Percentiles rank a stretch among this genome's conserved stretches.
Conservation (phyloP, 169 alveolate genomes). For the Babesia divergens region DNA sequence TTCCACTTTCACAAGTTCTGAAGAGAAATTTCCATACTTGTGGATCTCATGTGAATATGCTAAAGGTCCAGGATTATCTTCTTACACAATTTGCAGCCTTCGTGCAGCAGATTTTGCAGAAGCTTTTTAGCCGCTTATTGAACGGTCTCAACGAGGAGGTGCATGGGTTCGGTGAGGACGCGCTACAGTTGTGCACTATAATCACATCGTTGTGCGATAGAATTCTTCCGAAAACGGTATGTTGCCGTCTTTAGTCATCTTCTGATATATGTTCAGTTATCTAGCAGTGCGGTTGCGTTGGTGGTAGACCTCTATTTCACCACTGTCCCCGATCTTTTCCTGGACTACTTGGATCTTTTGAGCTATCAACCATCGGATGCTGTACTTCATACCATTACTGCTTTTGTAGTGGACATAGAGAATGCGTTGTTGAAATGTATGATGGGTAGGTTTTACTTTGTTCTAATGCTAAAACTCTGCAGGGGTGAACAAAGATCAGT, state of each 20-base stretch:
- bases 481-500: background rate
- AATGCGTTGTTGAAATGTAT: background rate
- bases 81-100: conserved; percentile 44
- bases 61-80: conserved; percentile 51
- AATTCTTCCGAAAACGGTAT: conserved; percentile 15
- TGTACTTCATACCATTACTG: background rate
- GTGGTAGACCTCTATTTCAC: conserved; percentile 40
- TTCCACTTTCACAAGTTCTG: conserved; percentile 10
- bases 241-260: background rate
- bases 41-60: background rate
- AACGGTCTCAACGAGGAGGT: conserved; percentile 1
- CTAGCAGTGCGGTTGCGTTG: background rate
- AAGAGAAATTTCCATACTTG: conserved; percentile 27
- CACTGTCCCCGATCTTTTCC: conserved; percentile 25
- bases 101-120: conserved; percentile 53
- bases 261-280: background rate
- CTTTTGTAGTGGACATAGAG: conserved; percentile 4
- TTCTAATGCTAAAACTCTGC: background rate
- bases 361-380: conserved; percentile 45
- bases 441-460: background rate
- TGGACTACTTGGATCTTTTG: conserved; percentile 49
- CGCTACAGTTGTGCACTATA: background rate
- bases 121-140: conserved; percentile 14
- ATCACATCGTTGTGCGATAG: background rate
- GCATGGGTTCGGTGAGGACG: conserved; percentile 19